Base-by-base conservation (phyloP, 805 yeast genomes). In the Kluyveromyces siamensis region DNA sequence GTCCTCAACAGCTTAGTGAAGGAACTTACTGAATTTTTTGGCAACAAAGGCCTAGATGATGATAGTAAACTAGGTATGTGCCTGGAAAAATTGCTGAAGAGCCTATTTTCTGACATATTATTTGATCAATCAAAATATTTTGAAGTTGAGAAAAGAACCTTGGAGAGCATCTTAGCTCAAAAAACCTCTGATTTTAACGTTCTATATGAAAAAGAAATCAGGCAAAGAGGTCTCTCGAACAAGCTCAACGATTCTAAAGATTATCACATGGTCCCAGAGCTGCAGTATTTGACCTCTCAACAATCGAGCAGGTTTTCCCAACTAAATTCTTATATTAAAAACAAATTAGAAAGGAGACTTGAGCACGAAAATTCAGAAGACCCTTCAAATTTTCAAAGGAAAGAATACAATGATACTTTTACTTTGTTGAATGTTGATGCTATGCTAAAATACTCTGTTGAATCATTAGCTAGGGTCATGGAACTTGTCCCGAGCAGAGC, bases 31-130 rank as follows among this genome's bases (percentile, higher is more conserved):
- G 80, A 77, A 8, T 81, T 79, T 53, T 73, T 87, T 48, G 65
- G 61, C 30, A 62, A 76, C 13, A 79, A 76, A 52, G 69, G 68
- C 9, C 72, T 72, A 40, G 79, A 68, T 40, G 59, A 59, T 41
- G 68, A 70, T 37, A 73, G 69, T 41, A 73, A 68, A 33, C 59
- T 77, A 37, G 65, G 68, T 8, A 53, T 66, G 7, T 75, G 83
- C 4, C 68, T 91, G 37, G 96, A 90, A 54, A 88, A 83, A 56
- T 75, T 80, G 50, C 80, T 73, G 59, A 74, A 77, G n/a, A 95
- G 85, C 55, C 66, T 87, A 16, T 91, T 91, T 63, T 73, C 79
- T 17, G 82, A 83, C 44, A 85, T 80, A 59, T 67, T 85, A 27
- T 75, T 76, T 27, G 87, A 84, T 50, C 77, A 79, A 50, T 56